Percentiles rank a stretch among this genome's conserved stretches.
These are phyloP conservation scores for Aspergillus leporis DNA, from an alignment of 495 filamentous ascomycete species.

Conservation along the genomic window DNA sequence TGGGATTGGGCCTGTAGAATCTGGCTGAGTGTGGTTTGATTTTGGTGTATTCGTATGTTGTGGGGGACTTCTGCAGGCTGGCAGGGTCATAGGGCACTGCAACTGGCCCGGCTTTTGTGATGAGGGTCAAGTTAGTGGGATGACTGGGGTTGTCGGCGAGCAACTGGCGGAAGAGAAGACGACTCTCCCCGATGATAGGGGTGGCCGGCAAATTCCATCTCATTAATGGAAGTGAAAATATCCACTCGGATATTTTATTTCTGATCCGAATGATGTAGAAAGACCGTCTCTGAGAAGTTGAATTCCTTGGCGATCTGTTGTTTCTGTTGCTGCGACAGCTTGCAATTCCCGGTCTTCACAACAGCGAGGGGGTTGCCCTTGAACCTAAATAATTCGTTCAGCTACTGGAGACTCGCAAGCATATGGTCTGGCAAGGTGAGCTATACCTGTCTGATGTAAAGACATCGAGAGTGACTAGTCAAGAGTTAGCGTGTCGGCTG, in stretches of 20 bases:
- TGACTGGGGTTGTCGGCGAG: conserved; percentile 11
- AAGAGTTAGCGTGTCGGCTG: neutral
- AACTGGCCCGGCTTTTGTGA: conserved; percentile 61
- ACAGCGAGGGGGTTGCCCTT: conserved; percentile 70
- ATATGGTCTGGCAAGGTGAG: conserved; percentile 5
- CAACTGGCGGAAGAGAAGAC: conserved; percentile 42
- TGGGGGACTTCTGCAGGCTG: conserved; percentile 60
- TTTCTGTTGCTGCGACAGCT: conserved; percentile 50
- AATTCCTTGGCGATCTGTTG: conserved; percentile 67
- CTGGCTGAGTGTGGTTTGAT: conserved; percentile 17
- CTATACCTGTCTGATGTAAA: conserved; percentile 51
- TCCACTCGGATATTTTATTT: conserved; percentile 42
- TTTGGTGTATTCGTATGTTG: conserved; percentile 58
- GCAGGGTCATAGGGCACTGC: conserved; percentile 36
- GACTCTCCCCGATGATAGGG: conserved; percentile 66
- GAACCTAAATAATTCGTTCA: conserved; percentile 30
- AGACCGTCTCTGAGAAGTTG: conserved; percentile 74
- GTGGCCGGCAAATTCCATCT: conserved; percentile 72
- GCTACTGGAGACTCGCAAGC: neutral
- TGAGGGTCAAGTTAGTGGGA: conserved; percentile 34
- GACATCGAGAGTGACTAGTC: conserved; percentile 60
- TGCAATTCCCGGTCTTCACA: conserved; percentile 47
- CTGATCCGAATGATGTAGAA: conserved; percentile 51
- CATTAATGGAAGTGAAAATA: conserved; percentile 61
- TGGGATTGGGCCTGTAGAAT: conserved; percentile 30